Conservation (phyloP, 2,329 filamentous ascomycete species). For the Aspergillus proliferans region DNA sequence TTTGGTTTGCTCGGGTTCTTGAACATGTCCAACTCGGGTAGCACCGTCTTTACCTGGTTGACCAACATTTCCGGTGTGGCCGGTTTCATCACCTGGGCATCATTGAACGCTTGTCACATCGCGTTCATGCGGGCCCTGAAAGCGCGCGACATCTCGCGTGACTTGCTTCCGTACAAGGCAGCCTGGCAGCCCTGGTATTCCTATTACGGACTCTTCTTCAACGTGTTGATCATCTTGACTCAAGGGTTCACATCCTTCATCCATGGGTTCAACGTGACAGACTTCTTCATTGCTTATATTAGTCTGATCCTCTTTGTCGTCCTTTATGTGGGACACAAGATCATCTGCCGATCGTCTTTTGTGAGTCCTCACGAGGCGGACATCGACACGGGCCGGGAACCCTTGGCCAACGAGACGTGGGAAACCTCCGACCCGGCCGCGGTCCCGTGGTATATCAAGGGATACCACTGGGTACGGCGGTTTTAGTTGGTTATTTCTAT, state of each 20-base stretch:
- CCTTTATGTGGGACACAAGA: conserved; percentile 57
- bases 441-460: conserved; percentile 13
- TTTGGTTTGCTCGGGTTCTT: conserved; percentile 65
- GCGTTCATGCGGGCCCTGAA: conserved; percentile 58
- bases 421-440: conserved; percentile 18
- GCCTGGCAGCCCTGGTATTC: conserved; percentile 59
- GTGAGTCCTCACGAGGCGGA: conserved; percentile 38
- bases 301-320: conserved; percentile 59
- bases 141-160: conserved; percentile 52
- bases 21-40: conserved; percentile 58
- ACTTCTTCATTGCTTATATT: conserved; percentile 61
- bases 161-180: conserved; percentile 55
- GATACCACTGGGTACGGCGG: background rate
- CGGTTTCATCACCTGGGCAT: conserved; percentile 33
- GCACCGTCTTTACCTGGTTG: conserved; percentile 49
- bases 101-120: conserved; percentile 51
- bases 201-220: conserved; percentile 62
- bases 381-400: conserved; percentile 35
- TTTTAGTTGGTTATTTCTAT: background rate
- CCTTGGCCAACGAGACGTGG: conserved; percentile 30
- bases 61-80: conserved; percentile 30
- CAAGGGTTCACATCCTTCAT: conserved; percentile 66
- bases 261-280: conserved; percentile 48
- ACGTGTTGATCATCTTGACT: conserved; percentile 58
- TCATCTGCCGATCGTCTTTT: conserved; percentile 31